These are phyloP conservation scores for Leccinum uliginosum DNA, from an alignment of 768 basidiomycete genomes.

Conservation along the genomic window DNA sequence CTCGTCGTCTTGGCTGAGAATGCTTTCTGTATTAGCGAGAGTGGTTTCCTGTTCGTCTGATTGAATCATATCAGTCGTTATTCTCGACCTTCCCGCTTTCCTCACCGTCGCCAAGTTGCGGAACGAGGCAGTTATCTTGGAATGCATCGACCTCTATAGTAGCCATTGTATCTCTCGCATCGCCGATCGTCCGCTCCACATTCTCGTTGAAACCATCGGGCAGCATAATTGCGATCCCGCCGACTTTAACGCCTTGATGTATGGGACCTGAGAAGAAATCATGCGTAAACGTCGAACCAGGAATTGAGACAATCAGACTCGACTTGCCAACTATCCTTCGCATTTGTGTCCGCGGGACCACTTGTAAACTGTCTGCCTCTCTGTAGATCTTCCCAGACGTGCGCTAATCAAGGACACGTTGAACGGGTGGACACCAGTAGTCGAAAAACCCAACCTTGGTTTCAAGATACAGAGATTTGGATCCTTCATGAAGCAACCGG, in stretches of 20 bases:
- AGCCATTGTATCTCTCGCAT: neutral
- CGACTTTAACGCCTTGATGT: neutral
- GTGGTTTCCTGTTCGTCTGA: neutral
- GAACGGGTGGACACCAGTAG: neutral
- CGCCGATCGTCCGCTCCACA: neutral
- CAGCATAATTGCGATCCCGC: neutral
- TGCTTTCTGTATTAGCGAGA: neutral
- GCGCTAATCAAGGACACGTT: neutral
- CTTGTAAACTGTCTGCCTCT: neutral
- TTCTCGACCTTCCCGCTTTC: neutral
- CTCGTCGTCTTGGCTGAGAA: neutral
- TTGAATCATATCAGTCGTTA: neutral
- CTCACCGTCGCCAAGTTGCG: conserved; percentile 3
- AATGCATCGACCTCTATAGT: conserved; percentile 2
- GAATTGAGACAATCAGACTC: neutral
- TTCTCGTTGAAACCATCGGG: neutral
- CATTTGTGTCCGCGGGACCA: conserved; percentile 5
- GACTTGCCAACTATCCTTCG: neutral
- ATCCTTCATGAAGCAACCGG: neutral
- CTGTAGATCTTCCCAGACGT: conserved; percentile 10
- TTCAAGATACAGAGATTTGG: neutral
- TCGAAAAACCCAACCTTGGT: conserved; percentile 1
- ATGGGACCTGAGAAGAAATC: neutral
- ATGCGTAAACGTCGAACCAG: neutral
- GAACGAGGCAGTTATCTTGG: neutral